Conservation (phyloP, 768 basidiomycete genomes). For the Holtermanniella nyarrowii region DNA sequence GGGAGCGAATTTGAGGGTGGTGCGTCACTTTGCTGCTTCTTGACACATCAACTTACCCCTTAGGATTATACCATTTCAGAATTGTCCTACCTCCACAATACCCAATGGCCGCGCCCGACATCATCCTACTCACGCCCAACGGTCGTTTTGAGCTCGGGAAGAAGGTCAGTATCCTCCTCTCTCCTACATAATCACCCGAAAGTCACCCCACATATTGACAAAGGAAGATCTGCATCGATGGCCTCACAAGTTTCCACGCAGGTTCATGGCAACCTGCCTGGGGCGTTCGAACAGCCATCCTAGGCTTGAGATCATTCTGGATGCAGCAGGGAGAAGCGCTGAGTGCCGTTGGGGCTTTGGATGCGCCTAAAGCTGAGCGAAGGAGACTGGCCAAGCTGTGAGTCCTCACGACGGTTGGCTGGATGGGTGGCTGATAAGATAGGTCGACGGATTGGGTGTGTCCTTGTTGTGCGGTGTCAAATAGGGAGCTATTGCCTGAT, state of each 20-base stretch:
- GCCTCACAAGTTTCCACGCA: constrained; percentile 56
- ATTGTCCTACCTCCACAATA: constrained; percentile 85
- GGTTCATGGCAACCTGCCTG: constrained; percentile 97
- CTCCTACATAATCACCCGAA: constrained; percentile 3
- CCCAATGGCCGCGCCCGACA: constrained; percentile 89
- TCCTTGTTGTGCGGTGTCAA: neutral
- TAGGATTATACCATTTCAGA: constrained; percentile 81
- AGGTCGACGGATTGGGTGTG: neutral
- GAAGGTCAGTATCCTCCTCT: constrained; percentile 56
- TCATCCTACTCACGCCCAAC: constrained; percentile 91
- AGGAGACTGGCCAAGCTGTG: constrained; percentile 34
- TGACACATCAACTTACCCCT: neutral
- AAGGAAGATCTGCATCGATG: constrained; percentile 39
- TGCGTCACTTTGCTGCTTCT: constrained; percentile 3
- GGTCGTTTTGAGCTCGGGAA: constrained; percentile 95
- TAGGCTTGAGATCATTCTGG: constrained; percentile 42
- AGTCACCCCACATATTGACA: constrained; percentile 7
- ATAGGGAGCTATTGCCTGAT: constrained; percentile 2
- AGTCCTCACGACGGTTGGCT: constrained; percentile 24
- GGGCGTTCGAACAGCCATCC: constrained; percentile 61
- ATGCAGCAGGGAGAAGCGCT: constrained; percentile 34
- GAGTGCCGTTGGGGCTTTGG: constrained; percentile 35
- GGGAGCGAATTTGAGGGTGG: constrained; percentile 91
- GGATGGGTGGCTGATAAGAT: constrained; percentile 18
- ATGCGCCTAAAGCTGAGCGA: constrained; percentile 34